A percentile compares a stretch with the other conserved stretches of the same genome.
Conservation (phyloP, 2,329 filamentous ascomycete species). For the Penicillium sp. region DNA sequence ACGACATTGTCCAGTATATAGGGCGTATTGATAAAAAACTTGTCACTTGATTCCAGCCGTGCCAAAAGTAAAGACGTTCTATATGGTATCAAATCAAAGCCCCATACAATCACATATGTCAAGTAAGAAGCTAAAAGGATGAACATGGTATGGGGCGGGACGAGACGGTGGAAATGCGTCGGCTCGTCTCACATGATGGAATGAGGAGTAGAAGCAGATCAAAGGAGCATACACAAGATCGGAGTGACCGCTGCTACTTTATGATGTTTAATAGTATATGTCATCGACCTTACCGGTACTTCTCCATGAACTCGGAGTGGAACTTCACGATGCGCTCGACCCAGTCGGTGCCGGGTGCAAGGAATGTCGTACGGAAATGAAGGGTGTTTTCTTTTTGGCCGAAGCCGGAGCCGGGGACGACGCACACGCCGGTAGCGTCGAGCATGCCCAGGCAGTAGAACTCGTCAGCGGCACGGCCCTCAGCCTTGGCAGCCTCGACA, state of each 20-base stretch:
- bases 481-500: constrained; percentile 69
- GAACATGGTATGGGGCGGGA: neutral
- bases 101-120: neutral
- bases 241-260: neutral
- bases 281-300: constrained; percentile 53
- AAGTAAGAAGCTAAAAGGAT: neutral
- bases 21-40: neutral
- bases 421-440: constrained; percentile 90
- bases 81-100: constrained; percentile 18
- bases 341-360: constrained; percentile 96
- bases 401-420: constrained; percentile 89
- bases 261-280: neutral
- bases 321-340: constrained; percentile 83
- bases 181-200: constrained; percentile 7
- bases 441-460: constrained; percentile 92
- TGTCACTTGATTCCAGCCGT: neutral
- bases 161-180: neutral
- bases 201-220: neutral
- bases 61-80: constrained; percentile 8
- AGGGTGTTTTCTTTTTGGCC: constrained; percentile 88
- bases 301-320: constrained; percentile 84
- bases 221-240: neutral
- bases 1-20: neutral
- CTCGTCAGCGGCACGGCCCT: constrained; percentile 78
- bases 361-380: constrained; percentile 95